Evolutionary conservation across 148 eudicot species (phyloP), one percentile per base, ranked within the genome.

Genomic region (Rhododendron molle): DNA sequence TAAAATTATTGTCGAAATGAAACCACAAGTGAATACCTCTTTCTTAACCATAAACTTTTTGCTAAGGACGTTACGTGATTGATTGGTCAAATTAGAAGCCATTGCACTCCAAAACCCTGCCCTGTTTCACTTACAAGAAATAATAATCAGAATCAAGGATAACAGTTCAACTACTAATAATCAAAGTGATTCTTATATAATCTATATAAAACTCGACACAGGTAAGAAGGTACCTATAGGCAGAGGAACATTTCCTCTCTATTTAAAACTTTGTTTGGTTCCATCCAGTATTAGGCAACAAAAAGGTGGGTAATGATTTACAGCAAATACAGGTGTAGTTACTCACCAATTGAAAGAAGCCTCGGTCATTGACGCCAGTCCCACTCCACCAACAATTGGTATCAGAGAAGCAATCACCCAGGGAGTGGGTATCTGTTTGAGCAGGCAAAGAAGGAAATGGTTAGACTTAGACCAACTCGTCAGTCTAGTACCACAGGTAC

Each of bases 81-180:
- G 98, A 82, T 91, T 91, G 26, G 98, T 92, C 86, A 92, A 43
- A 90, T 96, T 96, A 58, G 98, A 96, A 54, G 98, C 98, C 98
- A 96, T 96, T 67, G 98, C 98, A 93, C 98, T 95, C 98, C 94
- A 97, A 87, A 97, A 97, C 21, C 99, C 99, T 84, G 95, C 93
- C 99, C 99, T 92, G 87, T 83, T 91, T 88, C 56, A 88, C 47
- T 60, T 23, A 23, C 36, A 85, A 34, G 73, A 89, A 81, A 73
- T 21, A n/a, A 78, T 30, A 14, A 38, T 52, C 30, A 77, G 8
- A 69, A 71, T 81, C 43, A 36, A 38, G 84, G 47, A 56, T 60
- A 72, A 44, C 79, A 79, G 60, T 50, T 50, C 40, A 83, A 69
- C 11, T 78, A 44, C 38, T 32, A 8, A 47, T 30, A 12, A 30